Evolutionary conservation across 2,329 filamentous ascomycete species (phyloP), one percentile per base, ranked within the genome.

Genomic region (Penicillium verrucosum): DNA sequence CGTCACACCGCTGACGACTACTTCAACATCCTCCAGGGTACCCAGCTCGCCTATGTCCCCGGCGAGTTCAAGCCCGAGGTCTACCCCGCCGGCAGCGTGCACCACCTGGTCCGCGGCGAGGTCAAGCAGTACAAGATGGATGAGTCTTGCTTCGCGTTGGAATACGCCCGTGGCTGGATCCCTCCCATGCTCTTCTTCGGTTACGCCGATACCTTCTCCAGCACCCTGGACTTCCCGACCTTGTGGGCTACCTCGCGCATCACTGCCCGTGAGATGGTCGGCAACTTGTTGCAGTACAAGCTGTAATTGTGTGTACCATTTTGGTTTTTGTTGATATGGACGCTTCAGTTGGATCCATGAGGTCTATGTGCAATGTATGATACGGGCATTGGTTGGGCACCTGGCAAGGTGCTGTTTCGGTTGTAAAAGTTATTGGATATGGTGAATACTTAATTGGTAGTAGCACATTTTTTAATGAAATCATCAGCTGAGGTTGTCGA

Each of bases 1-100:
- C 89, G 91, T 49, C 92, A 96, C 81, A 93, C 90, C 12, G 91
- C 91, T 16, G 89, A 96, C 77, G 92, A 96, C 80, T 96, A 94
- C 81, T 96, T 96, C 82, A 85, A 92, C 81, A 96, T 96, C 80
- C 81, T 96, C 32, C 66, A 71, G 40, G 73, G 73, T 52, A 73
- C 73, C 27, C 72, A 75, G 60, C 65, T 74, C 29, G 72, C 73
- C 60, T 75, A 72, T 62, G 66, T 70, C 5, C 73, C 73, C n/a
- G 73, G 73, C 40, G 55, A 62, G 45, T 75, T 67, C 67, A 72
- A 74, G 56, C 64, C 73, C 16, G 73, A 75, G 61, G 65, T 71
- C 46, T 75, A 75, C 65, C 72, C 72, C 16, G 65, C 70, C 49
- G 73, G 73, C 30, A 70, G 62, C 59, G 73, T 75, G 18, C 72